Percentiles rank a stretch among this genome's conserved stretches.
These are phyloP conservation scores for Apiosordaria backusii DNA, from an alignment of 495 filamentous ascomycete genomes.

Conservation along the genomic window DNA sequence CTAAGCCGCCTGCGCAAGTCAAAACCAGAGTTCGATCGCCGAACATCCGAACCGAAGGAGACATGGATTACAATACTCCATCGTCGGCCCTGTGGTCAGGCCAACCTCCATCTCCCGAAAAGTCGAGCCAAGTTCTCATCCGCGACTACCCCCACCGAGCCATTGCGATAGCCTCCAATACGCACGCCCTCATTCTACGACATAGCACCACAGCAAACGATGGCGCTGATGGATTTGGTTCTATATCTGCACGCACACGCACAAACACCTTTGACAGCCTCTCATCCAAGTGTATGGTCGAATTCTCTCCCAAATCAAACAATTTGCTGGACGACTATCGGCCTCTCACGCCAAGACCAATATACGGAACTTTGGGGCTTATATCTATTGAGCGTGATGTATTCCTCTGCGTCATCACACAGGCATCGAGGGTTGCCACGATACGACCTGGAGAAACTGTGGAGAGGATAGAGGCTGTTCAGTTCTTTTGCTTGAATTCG, in stretches of 20 bases:
- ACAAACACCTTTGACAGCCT: slow-evolving; percentile 33
- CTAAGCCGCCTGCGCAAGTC: not conserved
- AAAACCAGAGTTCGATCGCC: not conserved
- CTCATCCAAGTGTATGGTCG: slow-evolving; percentile 72
- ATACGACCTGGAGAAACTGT: slow-evolving; percentile 85
- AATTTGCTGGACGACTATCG: slow-evolving; percentile 70
- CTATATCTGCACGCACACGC: slow-evolving; percentile 42
- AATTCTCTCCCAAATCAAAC: slow-evolving; percentile 66
- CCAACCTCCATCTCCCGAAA: slow-evolving; percentile 40
- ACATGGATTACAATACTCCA: slow-evolving; percentile 31
- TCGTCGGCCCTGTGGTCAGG: slow-evolving; percentile 31
- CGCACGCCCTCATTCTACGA: slow-evolving; percentile 79
- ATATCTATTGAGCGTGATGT: slow-evolving; percentile 82
- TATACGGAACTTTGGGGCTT: slow-evolving; percentile 84
- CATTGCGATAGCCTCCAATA: slow-evolving; percentile 73
- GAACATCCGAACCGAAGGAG: not conserved
- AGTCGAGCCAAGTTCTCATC: slow-evolving; percentile 55
- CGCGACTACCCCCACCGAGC: slow-evolving; percentile 79
- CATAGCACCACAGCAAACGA: slow-evolving; percentile 60
- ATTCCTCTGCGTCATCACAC: slow-evolving; percentile 87
- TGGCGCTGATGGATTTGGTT: slow-evolving; percentile 49
- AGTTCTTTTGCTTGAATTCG: slow-evolving; percentile 89
- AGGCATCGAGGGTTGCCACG: slow-evolving; percentile 70
- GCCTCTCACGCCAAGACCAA: slow-evolving; percentile 65
- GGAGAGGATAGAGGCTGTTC: slow-evolving; percentile 78